Base-by-base conservation (phyloP, 2,329 filamentous ascomycete genomes). In the Colletotrichum theobromicola region DNA sequence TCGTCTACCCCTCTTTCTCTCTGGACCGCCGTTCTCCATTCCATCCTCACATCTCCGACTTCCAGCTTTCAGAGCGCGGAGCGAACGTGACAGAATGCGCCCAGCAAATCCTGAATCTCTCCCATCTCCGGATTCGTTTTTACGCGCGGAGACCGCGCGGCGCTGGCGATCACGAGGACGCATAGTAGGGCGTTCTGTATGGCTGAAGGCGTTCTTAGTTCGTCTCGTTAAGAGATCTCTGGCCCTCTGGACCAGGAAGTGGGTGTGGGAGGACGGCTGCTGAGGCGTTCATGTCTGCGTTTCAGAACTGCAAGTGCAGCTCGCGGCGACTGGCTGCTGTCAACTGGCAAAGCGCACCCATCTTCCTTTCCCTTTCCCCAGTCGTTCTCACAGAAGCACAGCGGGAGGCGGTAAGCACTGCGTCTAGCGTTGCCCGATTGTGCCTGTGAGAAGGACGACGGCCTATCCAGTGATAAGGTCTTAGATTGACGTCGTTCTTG, bases 201-300 rank as follows among this genome's bases (percentile, higher is more conserved):
- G 53, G 72, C 32, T 66, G 37, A 26, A 24, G 16, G 12, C 30
- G 16, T 18, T 12, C 21, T 42, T 28, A 46, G 42, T 42, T 21
- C 32, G 42, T 21, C 21, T 30, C 24, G 61, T 50, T 16, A n/a
- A 61, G 61, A 63, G 62, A 42, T 42, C 18, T 37, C 7, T 62
- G 68, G 68, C 35, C 50, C 28, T 34, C 10, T 42, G 60, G 15
- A 57, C 13, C n/a, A 18, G 16, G n/a, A 21, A 62, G 46, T 64
- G 46, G 69, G 70, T 73, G 73, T 63, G 70, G 53, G 30, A 55
- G 53, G 35, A 67, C n/a, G 37, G 6, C 58, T 68, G n/a, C 63
- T 46, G 61, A 55, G 71, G 71, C 71, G 71, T 72, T 75, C 72
- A 57, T 21, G 63, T 75, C 70, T 74, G 60, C 70, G 70, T 75